These are phyloP conservation scores for Cucurbita pepo DNA, from an alignment of 306 rosid genomes.

Conservation along the genomic window DNA sequence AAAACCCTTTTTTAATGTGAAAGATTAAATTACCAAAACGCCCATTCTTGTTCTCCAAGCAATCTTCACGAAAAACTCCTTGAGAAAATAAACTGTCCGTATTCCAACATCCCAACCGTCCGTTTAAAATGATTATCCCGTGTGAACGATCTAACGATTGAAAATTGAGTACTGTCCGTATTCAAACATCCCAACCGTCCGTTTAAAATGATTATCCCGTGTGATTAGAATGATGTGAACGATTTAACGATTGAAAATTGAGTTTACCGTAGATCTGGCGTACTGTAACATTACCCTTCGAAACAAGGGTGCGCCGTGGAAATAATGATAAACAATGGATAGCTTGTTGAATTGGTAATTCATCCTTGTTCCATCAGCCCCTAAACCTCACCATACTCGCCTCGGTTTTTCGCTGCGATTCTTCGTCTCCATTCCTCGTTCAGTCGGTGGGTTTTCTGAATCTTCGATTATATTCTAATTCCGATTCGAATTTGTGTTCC, in stretches of 20 bases:
- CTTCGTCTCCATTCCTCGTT: neutral
- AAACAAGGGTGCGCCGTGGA: slow-evolving; percentile 14
- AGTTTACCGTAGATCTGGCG: neutral
- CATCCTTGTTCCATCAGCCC: neutral
- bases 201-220: neutral
- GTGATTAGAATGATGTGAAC: neutral
- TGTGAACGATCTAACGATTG: neutral
- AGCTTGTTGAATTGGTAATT: neutral
- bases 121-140: neutral
- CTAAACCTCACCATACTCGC: neutral
- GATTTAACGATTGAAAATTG: neutral
- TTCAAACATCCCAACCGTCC: neutral
- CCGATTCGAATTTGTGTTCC: neutral
- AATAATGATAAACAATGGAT: slow-evolving; percentile 6
- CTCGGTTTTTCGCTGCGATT: neutral
- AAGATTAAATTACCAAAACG: neutral
- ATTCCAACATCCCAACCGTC: neutral
- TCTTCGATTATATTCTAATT: neutral
- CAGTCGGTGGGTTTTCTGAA: neutral
- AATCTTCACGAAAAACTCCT: neutral
- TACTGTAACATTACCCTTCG: neutral
- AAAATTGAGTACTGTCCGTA: neutral
- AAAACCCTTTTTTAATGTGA: neutral
- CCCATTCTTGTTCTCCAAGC: neutral
- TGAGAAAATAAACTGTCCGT: neutral